Percentiles rank a stretch among this genome's conserved stretches.
Conservation (phyloP, 176 grass and related monocot species). For the Eragrostis curvula region DNA sequence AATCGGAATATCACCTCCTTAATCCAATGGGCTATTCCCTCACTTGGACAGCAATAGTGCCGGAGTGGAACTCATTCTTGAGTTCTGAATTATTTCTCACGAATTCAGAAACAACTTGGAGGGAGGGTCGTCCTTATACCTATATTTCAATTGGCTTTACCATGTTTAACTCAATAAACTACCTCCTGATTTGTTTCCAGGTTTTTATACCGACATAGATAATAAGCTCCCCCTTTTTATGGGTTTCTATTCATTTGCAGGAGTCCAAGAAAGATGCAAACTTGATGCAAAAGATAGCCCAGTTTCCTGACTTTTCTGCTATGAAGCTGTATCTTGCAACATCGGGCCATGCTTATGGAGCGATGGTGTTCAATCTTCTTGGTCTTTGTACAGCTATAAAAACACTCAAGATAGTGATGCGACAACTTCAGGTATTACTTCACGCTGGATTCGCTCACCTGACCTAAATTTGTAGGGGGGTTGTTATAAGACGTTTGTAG, state of each 20-base stretch:
- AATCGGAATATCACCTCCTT: no score
- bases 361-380: neutral
- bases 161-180: no score
- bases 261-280: rapidly evolving
- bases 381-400: neutral
- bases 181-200: neutral
- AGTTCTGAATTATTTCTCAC: no score
- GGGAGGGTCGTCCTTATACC: no score
- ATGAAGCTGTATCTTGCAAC: rapidly evolving
- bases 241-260: neutral
- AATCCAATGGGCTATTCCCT: no score
- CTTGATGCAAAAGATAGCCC: neutral
- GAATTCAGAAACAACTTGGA: no score
- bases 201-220: neutral
- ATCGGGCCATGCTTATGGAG: neutral
- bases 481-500: neutral
- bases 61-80: no score
- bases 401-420: neutral
- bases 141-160: no score
- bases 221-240: neutral
- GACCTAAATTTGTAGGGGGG: neutral
- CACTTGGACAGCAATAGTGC: no score
- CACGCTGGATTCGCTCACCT: neutral
- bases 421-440: neutral
- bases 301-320: neutral